Base-by-base conservation (phyloP, 768 basidiomycete species). In the Grammothele lineata region DNA sequence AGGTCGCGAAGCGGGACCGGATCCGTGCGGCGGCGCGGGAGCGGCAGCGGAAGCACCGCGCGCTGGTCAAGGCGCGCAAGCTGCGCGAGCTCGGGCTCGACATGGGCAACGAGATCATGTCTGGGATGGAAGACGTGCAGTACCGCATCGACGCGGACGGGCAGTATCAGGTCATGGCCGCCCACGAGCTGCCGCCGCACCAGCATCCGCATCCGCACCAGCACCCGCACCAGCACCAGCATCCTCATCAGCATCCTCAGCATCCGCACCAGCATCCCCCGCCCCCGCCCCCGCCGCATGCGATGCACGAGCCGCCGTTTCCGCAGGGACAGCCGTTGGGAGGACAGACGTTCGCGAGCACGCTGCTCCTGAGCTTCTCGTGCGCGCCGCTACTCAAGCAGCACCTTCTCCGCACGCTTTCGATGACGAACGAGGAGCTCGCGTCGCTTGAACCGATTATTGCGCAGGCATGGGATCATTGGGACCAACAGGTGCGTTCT, bases 381-480 rank as follows among this genome's bases (percentile, higher is more conserved):
- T 87, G 80, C 58, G 78, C 82, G 0, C 85, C 83, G 7, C 65
- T 83, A 44, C 68, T 90, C 53, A 92, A 88, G 66, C 79, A 81
- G 47, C 85, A 90, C 56, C 70, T 90, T 23, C 64, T 91, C 25
- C 79, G 85, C 40, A 80, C 78, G 5, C 69, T 92, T 39, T 75
- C 77, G 53, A 83, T 91, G 78, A 80, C 85, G 23, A 80, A 79
- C 65, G 87, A 90, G 43, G 89, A 92, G 57, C 74, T 92, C 15
- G 81, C 80, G 3, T 80, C 84, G 9, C 67, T 92, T 40, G 85
- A 91, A 59, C 85, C 87, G 22, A 71, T 88, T 56, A 83, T 92
- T 37, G 87, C 89, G 5, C 82, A 85, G 37, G 87, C 87, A 15
- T 92, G 87, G 77, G 89, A 92, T 48, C 83, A 85, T 33, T 92